Evolutionary conservation across 371 early-diverging fungal species (phyloP).

Genomic region (Rhizopus arrhizus): DNA sequence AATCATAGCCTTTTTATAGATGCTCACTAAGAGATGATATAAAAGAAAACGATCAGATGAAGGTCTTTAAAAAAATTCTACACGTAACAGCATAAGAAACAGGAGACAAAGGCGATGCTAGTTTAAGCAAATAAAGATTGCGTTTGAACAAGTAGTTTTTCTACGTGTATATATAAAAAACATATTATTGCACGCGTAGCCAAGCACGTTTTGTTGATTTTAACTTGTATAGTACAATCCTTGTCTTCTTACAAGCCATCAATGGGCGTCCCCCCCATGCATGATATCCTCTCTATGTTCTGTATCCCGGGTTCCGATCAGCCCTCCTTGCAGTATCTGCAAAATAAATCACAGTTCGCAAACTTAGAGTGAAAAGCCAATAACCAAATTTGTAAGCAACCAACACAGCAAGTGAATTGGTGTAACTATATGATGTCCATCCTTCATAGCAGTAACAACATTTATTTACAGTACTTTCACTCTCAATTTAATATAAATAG

Average conservation of each 20-base stretch:
- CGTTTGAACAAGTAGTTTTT: conserved; percentile 6
- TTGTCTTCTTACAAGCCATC: conserved; percentile 5
- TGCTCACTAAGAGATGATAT: conserved; percentile 4
- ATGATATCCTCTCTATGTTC: conserved; percentile 4
- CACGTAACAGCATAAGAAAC: conserved; percentile 5
- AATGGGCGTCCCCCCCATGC: not conserved
- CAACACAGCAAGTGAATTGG: conserved; percentile 13
- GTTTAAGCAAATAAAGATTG: conserved; percentile 3
- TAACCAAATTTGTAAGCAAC: conserved; percentile 9
- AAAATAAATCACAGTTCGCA: conserved; percentile 3
- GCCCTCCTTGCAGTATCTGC: not conserved
- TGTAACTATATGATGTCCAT: conserved; percentile 7
- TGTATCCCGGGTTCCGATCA: conserved; percentile 4
- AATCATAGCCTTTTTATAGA: conserved; percentile 4
- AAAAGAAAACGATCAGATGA: conserved; percentile 5
- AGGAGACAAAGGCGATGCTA: conserved; percentile 3
- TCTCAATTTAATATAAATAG: conserved; percentile 9
- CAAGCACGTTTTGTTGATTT: conserved; percentile 6
- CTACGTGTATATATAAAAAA: conserved; percentile 4
- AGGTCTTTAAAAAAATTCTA: conserved; percentile 4
- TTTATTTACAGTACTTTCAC: conserved; percentile 9
- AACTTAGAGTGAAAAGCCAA: conserved; percentile 6
- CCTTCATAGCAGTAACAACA: conserved; percentile 13
- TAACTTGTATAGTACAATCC: conserved; percentile 4
- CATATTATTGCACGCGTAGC: conserved; percentile 5